Percentiles rank a stretch among this genome's conserved stretches.
Conservation (phyloP, 352 stramenopile species). For the Phytophthora constricta region DNA sequence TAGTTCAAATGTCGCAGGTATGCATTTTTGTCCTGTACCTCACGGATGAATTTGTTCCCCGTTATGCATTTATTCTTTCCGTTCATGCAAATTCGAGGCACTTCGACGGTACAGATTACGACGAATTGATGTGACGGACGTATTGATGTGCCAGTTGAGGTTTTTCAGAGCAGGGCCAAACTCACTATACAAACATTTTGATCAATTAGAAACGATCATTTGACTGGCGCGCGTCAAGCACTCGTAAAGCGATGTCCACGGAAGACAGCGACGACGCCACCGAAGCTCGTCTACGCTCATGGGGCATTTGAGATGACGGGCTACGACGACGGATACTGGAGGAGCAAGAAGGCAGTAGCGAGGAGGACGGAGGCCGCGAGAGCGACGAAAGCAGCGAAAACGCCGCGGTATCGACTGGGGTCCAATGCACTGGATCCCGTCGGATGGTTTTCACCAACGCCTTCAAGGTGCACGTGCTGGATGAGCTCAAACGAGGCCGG, state of each 20-base stretch:
- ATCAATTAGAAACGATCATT: background rate
- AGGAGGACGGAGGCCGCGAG: no score
- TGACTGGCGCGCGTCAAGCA: background rate
- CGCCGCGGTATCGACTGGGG: background rate
- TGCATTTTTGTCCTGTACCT: no score
- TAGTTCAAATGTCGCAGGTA: no score
- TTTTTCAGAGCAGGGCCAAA: background rate
- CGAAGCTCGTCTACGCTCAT: background rate
- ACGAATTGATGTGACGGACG: constrained; percentile 10
- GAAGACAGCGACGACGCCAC: background rate
- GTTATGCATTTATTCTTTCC: no score
- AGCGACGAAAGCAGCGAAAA: background rate
- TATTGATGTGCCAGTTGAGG: constrained; percentile 6
- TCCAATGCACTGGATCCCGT: background rate
- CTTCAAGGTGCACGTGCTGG: constrained; percentile 1
- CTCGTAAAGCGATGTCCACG: background rate
- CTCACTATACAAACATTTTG: background rate
- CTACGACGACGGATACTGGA: background rate
- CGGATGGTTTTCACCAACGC: background rate
- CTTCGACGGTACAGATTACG: constrained; percentile 1
- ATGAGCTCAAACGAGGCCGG: background rate
- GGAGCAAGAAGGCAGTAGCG: background rate
- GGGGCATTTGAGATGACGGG: background rate
- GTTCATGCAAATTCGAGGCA: no score
- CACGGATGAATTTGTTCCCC: no score